These are phyloP conservation scores for Waltergamsia citrina DNA, from an alignment of 2,329 filamentous ascomycete genomes.

Conservation along the genomic window DNA sequence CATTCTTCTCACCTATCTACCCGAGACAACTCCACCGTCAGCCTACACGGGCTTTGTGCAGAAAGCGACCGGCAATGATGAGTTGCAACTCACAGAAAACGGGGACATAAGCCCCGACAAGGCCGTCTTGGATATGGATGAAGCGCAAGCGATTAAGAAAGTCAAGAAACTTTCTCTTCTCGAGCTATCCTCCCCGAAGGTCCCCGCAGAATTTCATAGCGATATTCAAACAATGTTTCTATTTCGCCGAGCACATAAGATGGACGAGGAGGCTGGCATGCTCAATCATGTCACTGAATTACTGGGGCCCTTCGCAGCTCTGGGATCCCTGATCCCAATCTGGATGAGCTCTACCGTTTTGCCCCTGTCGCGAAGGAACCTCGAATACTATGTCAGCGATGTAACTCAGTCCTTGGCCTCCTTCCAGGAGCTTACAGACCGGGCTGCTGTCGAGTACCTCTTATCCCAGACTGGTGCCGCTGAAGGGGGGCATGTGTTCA, in stretches of 20 bases:
- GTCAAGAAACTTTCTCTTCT: slow-evolving; percentile 54
- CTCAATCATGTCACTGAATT: slow-evolving; percentile 59
- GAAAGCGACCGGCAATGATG: slow-evolving; percentile 38
- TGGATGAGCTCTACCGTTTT: slow-evolving; percentile 64
- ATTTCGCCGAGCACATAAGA: slow-evolving; percentile 55
- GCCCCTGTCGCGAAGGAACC: slow-evolving; percentile 58
- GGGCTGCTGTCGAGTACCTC: slow-evolving; percentile 49
- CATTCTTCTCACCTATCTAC: slow-evolving; percentile 68
- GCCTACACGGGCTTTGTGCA: slow-evolving; percentile 53
- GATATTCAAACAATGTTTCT: slow-evolving; percentile 56
- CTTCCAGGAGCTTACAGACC: slow-evolving; percentile 53
- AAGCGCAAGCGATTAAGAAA: slow-evolving; percentile 55
- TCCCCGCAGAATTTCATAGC: slow-evolving; percentile 20
- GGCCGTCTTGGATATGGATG: slow-evolving; percentile 46
- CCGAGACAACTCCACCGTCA: slow-evolving; percentile 57
- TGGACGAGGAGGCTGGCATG: slow-evolving; percentile 65
- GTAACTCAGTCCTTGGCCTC: slow-evolving; percentile 45
- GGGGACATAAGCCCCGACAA: slow-evolving; percentile 14
- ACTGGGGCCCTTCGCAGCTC: slow-evolving; percentile 56
- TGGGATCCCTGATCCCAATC: slow-evolving; percentile 48
- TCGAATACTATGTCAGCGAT: slow-evolving; percentile 56
- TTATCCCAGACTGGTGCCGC: slow-evolving; percentile 43
- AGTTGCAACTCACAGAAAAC: slow-evolving; percentile 21
- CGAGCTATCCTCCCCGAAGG: slow-evolving; percentile 38
- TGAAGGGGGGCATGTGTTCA: slow-evolving; percentile 25